Base-by-base conservation (phyloP, 108 stramenopile genomes). In the Poteriospumella lacustris region DNA sequence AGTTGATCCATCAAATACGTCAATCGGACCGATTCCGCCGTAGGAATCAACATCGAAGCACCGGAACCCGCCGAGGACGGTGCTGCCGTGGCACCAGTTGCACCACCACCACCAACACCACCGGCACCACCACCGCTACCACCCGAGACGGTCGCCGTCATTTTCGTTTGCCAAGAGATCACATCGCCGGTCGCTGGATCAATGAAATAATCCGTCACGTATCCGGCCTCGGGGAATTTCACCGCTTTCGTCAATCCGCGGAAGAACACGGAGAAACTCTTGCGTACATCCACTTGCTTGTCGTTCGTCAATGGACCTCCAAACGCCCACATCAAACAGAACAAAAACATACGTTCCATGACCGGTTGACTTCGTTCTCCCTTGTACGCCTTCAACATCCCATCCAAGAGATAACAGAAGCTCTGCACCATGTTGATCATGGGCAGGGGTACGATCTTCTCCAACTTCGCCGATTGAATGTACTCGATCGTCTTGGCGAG, bases 351-450 rank as follows among this genome's bases (percentile, higher is more conserved):
- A 29, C 70, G 43, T 73, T 73, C 70, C 70, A 73, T 56, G 9
- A 56, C 47, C 31, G 26, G 44, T 73, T 73, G 43, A 15, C 15
- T 67, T 41, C 19, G 9, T 28, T 73, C 70, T 12, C 24, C 70
- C 5, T 36, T 34, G 19, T 9, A 26, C 5, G 70, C 24, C 36
- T 52, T 44, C 33, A 73, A 56, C 24, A 38, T 38, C 9, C 70
- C 70, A 42, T 73, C 70, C 31, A 73, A 56, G 28, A 73, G 24
- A 39, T 33, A 56, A 44, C 80, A 83, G 24, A 87, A 41, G 38
- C 83, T 64, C 47, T 80, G 81, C 56, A 88, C 82, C 36, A 81
- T 41, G 62, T 39, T 80, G 33, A 86, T 86, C 58, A 85, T 86
- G 2, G 43, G 59, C 0, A 86, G 56, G 1, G 85, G 85, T 33